Base-by-base conservation (phyloP, 2,329 filamentous ascomycete species). In the Knoxdaviesia capensis region DNA sequence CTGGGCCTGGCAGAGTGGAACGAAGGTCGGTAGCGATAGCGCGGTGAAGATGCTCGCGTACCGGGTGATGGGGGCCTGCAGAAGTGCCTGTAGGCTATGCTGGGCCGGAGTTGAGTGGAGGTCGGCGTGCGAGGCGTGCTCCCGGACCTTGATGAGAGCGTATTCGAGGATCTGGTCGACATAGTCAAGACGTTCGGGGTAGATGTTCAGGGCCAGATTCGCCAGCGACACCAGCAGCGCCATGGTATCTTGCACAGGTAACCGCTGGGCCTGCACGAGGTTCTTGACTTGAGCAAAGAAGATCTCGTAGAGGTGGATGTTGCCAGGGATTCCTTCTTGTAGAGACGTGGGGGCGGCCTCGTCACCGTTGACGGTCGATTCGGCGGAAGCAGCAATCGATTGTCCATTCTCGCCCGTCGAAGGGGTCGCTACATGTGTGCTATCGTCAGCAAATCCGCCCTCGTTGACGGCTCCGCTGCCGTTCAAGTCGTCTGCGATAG, bases 1-100 rank as follows among this genome's bases (percentile, higher is more conserved):
- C 58, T 98, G 90, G 10, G 83, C 80, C 50, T 93, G 80, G 53
- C 90, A 76, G 20, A 98, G 73, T 34, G 88, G 83, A 40, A 96
- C 77, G 54, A 92, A 98, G 48, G 81, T 88, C 1, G 90, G 90
- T 44, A 98, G 71, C 8, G 90, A 82, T 31, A 98, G 65, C 1
- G 90, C 88, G n/a, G 90, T 98, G 55, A 98, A 98, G 36, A 96
- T 77, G 5, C 88, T 96, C 43, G 80, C 71, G 56, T 98, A 98
- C 48, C 83, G 77, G 57, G 85, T 81, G 46, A 96, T 72, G 0
- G 90, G 90, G 6, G 85, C 85, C 50, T 90, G 79, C n/a, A 98
- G 73, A 28, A 98, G 76, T 41, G 80, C 82, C 45, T 96, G 71
- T 37, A 98, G 75, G 51, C 85, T 92, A 50, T 86, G 79, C 61